phyloP scores from a whole-genome alignment of 2,329 filamentous ascomycete species.

The Epichloe elymi region DNA sequence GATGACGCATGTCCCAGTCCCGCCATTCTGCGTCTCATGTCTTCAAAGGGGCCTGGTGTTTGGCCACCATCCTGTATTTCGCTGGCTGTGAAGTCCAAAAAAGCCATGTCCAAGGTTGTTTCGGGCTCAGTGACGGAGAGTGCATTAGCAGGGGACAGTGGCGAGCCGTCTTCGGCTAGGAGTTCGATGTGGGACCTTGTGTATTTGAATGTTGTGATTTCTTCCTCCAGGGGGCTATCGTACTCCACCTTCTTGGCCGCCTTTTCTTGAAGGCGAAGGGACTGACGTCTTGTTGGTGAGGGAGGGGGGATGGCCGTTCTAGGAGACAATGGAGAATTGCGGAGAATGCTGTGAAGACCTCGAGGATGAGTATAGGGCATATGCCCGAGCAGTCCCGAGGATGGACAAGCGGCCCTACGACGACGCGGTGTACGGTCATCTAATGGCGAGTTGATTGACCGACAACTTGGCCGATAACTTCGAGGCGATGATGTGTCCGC shows the following conservation, averaged over 20 bases:
- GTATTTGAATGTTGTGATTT: constrained; percentile 50
- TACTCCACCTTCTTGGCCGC: constrained; percentile 46
- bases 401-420: neutral
- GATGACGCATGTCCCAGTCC: constrained; percentile 30
- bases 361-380: constrained; percentile 45
- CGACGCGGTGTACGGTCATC: constrained; percentile 9
- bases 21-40: constrained; percentile 46
- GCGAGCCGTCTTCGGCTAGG: constrained; percentile 42
- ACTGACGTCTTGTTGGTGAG: constrained; percentile 40
- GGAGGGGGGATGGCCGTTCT: constrained; percentile 32
- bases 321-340: constrained; percentile 51
- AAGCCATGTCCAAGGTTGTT: constrained; percentile 32
- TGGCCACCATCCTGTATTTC: constrained; percentile 47
- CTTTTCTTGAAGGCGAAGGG: constrained; percentile 39
- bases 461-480: neutral
- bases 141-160: constrained; percentile 24
- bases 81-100: constrained; percentile 35
- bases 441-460: constrained; percentile 1
- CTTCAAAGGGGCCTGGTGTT: constrained; percentile 50
- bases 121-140: constrained; percentile 20
- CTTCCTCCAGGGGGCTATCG: constrained; percentile 46
- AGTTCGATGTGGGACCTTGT: constrained; percentile 51
- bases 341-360: constrained; percentile 48
- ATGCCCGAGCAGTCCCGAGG: neutral
- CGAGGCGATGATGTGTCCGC: no score